Conservation (phyloP, 2,329 filamentous ascomycete genomes). For the Botrytis hyacinthi region DNA sequence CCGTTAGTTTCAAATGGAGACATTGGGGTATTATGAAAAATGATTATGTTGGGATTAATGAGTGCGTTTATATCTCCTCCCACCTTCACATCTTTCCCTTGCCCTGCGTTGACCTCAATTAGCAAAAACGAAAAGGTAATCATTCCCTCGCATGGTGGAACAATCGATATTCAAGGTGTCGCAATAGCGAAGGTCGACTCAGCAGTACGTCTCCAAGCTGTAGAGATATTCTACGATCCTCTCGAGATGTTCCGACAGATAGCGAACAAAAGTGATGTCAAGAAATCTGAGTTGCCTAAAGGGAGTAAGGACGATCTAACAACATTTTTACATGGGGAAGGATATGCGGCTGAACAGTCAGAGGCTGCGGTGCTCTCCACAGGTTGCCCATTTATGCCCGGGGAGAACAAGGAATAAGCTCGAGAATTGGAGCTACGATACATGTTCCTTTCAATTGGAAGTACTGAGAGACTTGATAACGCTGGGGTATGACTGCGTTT, state of each 20-base stretch:
- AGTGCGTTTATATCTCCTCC: neutral
- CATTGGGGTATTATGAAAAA: slow-evolving; percentile 68
- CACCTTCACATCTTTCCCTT: neutral
- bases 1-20: slow-evolving; percentile 62
- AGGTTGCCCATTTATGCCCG: slow-evolving; percentile 15
- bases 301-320: slow-evolving; percentile 23
- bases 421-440: neutral
- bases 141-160: slow-evolving; percentile 57
- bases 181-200: slow-evolving; percentile 62
- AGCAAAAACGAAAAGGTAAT: slow-evolving; percentile 63
- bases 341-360: slow-evolving; percentile 2
- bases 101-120: slow-evolving; percentile 21
- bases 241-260: slow-evolving; percentile 67
- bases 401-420: slow-evolving; percentile 9
- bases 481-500: neutral
- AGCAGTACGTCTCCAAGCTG: slow-evolving; percentile 53
- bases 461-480: neutral
- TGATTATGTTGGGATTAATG: slow-evolving; percentile 60
- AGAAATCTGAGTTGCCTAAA: slow-evolving; percentile 17
- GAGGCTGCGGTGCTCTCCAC: neutral
- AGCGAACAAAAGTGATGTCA: slow-evolving; percentile 43
- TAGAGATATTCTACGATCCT: slow-evolving; percentile 66
- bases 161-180: slow-evolving; percentile 63
- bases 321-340: slow-evolving; percentile 26
- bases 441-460: neutral